A percentile compares a stretch with the other conserved stretches of the same genome.
phyloP scores from a whole-genome alignment of 768 basidiomycete species.

The Trametes elegans region DNA sequence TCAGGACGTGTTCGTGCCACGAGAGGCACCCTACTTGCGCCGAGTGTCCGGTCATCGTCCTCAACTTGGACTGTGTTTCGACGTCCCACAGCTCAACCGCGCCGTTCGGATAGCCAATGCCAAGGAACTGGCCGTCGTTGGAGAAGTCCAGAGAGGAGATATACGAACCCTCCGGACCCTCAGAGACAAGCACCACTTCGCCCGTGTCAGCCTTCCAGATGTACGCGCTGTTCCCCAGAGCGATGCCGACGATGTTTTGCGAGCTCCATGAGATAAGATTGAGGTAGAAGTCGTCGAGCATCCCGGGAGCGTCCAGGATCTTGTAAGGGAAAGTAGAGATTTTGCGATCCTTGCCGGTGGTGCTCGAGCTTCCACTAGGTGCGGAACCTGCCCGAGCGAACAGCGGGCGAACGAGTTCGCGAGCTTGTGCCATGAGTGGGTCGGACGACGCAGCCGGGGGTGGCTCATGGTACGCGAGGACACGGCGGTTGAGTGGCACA shows the following conservation, averaged over 20 bases:
- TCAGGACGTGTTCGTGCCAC: slow-evolving; percentile 86
- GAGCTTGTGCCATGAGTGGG: slow-evolving; percentile 69
- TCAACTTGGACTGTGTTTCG: slow-evolving; percentile 69
- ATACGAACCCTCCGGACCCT: slow-evolving; percentile 73
- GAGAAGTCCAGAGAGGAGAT: slow-evolving; percentile 80
- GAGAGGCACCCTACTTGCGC: slow-evolving; percentile 80
- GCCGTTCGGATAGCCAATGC: slow-evolving; percentile 76
- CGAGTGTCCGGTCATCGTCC: slow-evolving; percentile 90
- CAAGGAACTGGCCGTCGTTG: slow-evolving; percentile 77
- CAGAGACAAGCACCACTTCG: slow-evolving; percentile 71
- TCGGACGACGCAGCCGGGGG: slow-evolving; percentile 80
- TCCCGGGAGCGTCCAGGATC: slow-evolving; percentile 93
- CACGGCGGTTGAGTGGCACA: slow-evolving; percentile 73
- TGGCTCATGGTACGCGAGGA: slow-evolving; percentile 85
- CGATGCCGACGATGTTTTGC: slow-evolving; percentile 86
- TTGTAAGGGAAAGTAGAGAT: slow-evolving; percentile 87
- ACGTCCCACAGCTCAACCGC: slow-evolving; percentile 96
- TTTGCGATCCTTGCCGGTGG: slow-evolving; percentile 67
- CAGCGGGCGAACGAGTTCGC: slow-evolving; percentile 72
- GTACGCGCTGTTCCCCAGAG: slow-evolving; percentile 82
- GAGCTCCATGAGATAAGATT: slow-evolving; percentile 90
- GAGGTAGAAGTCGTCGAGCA: slow-evolving; percentile 95
- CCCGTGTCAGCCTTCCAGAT: slow-evolving; percentile 95
- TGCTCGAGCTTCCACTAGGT: slow-evolving; percentile 58
- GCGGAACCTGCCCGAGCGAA: slow-evolving; percentile 67